Conservation (phyloP, 1,139 yeast species). For the Kazachstania sp. region DNA sequence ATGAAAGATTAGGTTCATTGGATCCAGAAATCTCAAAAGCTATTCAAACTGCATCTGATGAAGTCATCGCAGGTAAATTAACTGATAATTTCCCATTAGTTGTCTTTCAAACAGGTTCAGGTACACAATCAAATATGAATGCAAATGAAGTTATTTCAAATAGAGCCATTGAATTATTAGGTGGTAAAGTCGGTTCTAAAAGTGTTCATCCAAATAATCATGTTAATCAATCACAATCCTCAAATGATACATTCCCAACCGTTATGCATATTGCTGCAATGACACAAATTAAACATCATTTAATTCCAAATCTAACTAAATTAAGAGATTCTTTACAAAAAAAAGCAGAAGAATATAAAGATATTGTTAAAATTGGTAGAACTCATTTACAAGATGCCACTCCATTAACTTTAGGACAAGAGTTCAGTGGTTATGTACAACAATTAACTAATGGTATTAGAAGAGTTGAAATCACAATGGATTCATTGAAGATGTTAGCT, state of each 20-base stretch:
- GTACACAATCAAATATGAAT: conserved; percentile 98
- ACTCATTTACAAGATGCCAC: conserved; percentile 99
- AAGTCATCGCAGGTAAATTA: conserved; percentile 85
- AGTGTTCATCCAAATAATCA: conserved; percentile 96
- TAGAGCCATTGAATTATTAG: conserved; percentile 92
- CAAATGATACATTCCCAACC: conserved; percentile 97
- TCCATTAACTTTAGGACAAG: conserved; percentile 95
- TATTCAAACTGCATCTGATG: conserved; percentile 89
- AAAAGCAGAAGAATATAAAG: conserved; percentile 73
- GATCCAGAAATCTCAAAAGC: conserved; percentile 79
- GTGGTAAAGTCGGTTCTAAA: conserved; percentile 87
- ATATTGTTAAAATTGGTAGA: conserved; percentile 95
- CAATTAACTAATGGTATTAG: conserved; percentile 86
- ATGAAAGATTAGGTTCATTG: conserved; percentile 68
- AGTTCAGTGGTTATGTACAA: conserved; percentile 92
- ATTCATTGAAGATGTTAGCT: conserved; percentile 73
- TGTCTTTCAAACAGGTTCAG: conserved; percentile 97
- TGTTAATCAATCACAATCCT: conserved; percentile 96
- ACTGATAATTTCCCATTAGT: conserved; percentile 94
- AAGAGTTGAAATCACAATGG: conserved; percentile 70
- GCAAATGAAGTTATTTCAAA: conserved; percentile 97
- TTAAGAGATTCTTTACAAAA: conserved; percentile 69
- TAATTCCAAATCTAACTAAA: conserved; percentile 70
- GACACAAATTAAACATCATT: conserved; percentile 63
- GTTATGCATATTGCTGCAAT: conserved; percentile 99